Base-by-base conservation (phyloP, 371 early-diverging fungal species). In the Mucor mucedo region DNA sequence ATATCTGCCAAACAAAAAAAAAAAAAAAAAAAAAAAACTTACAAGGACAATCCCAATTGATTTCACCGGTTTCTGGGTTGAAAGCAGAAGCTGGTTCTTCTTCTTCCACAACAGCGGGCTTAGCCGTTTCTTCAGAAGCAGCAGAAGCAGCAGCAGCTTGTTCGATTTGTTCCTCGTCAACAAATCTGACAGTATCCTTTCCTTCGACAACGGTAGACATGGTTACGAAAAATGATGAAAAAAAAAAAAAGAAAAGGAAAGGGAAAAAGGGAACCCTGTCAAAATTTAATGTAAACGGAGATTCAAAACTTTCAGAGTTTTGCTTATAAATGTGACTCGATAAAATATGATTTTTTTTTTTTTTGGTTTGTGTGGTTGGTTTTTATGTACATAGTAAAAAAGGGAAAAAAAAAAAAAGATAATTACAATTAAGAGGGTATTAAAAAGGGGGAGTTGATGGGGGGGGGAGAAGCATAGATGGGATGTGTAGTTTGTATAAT, bases 11-110 rank as follows among this genome's bases (percentile, higher is more conserved):
- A 35, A 35, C 0, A 35, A 35, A 35, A 35, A 5, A 0, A 7
- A 2, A 42, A 70, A n/a, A 35, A 35, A 35, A 35, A 35, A 35
- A 35, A 5, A 0, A 7, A 2, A 42, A 70, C 78, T 75, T 76
- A 81, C 98, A 97, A n/a, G 98, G 98, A 71, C 95, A 96, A 80
- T 98, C 98, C 98, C 98, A 98, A 86, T 98, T 96, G 78, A 98
- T 97, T 84, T 98, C 98, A 62, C 96, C 97, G 4, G 95, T 94
- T 65, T 86, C 89, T 29, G 87, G 87, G 71, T 89, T 78, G 58
- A 81, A 83, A 14, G 87, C 87, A 38, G 84, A 80, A 13, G 81
- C 59, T 50, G 75, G 77, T 41, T 72, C 77, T 16, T 76, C 60
- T 49, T 65, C 69, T 38, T 65, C 54, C 7, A 21, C 21, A 21